Conservation (phyloP, 208 protist species). For the Crithidia thermophila region DNA sequence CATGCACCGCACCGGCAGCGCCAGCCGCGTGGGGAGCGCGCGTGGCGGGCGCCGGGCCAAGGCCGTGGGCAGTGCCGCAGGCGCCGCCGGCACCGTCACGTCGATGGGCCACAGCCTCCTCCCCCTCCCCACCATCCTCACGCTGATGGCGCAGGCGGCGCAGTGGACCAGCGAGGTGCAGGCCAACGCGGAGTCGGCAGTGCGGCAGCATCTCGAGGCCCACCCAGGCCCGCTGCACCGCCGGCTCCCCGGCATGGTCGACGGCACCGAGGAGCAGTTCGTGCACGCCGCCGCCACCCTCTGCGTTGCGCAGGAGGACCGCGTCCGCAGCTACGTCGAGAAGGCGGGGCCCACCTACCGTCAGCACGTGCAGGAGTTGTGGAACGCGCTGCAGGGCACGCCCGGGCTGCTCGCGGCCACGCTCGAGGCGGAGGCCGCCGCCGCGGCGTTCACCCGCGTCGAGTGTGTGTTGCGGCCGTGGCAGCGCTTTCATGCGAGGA, state of each 20-base stretch:
- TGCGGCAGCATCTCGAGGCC: constrained; percentile 48
- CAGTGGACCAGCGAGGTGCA: constrained; percentile 44
- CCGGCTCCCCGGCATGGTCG: constrained; percentile 49
- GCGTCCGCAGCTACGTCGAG: constrained; percentile 41
- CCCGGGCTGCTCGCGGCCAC: constrained; percentile 51
- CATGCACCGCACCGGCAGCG: constrained; percentile 9
- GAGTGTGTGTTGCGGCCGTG: constrained; percentile 54
- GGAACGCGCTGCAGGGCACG: constrained; percentile 46
- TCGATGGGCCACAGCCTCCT: constrained; percentile 20
- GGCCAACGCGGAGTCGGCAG: constrained; percentile 28
- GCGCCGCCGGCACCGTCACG: constrained; percentile 3
- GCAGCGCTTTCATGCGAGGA: constrained; percentile 51
- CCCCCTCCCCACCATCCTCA: constrained; percentile 40
- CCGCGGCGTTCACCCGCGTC: constrained; percentile 54
- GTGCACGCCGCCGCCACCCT: constrained; percentile 32
- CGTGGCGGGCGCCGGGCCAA: constrained; percentile 6
- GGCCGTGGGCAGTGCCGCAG: constrained; percentile 1
- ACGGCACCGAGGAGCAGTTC: constrained; percentile 47
- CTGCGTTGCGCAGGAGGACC: constrained; percentile 53
- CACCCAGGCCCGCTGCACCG: constrained; percentile 50
- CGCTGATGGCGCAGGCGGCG: constrained; percentile 43
- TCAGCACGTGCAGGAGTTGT: constrained; percentile 72
- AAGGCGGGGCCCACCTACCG: constrained; percentile 52
- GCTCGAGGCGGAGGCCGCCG: constrained; percentile 45
- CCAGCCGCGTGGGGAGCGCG: constrained; percentile 2